A percentile compares a stretch with the other conserved stretches of the same genome.
Conservation (phyloP, 495 filamentous ascomycete genomes). For the Daldinia vernicosa region DNA sequence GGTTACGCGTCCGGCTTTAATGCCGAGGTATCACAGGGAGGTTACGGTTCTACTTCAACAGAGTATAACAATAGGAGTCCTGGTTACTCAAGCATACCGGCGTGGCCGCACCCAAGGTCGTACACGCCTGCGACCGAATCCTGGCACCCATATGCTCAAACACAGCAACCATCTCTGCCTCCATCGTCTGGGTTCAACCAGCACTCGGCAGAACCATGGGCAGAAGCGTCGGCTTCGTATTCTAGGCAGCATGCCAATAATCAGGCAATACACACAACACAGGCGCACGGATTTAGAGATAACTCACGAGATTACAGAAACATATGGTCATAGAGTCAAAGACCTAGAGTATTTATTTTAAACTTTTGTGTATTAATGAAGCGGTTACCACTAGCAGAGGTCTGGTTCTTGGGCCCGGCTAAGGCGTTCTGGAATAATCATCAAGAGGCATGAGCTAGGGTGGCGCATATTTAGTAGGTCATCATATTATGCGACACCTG, state of each 20-base stretch:
- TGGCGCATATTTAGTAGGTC: constrained; percentile 29
- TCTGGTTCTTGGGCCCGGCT: constrained; percentile 3
- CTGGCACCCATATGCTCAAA: constrained; percentile 16
- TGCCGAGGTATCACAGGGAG: constrained; percentile 19
- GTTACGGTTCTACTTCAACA: constrained; percentile 21
- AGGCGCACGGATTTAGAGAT: constrained; percentile 25
- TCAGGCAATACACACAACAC: constrained; percentile 33
- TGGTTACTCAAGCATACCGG: constrained; percentile 10
- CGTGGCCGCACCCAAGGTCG: constrained; percentile 29
- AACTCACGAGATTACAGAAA: constrained; percentile 23
- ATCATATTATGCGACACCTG: constrained; percentile 2
- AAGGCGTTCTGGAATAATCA: constrained; percentile 31
- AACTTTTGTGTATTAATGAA: constrained; percentile 28
- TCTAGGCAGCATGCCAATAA: constrained; percentile 20
- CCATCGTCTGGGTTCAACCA: constrained; percentile 14
- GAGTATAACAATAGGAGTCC: constrained; percentile 17
- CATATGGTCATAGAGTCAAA: constrained; percentile 37
- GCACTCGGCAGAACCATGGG: constrained; percentile 28
- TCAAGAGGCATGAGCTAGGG: constrained; percentile 26
- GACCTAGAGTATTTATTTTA: not conserved
- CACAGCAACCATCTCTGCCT: constrained; percentile 23
- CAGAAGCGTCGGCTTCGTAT: constrained; percentile 26
- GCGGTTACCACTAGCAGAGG: constrained; percentile 14
- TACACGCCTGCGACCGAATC: constrained; percentile 16
- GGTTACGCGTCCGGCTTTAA: constrained; percentile 16